phyloP scores from a whole-genome alignment of 176 grass and related monocot species.

The Avena insularis region DNA sequence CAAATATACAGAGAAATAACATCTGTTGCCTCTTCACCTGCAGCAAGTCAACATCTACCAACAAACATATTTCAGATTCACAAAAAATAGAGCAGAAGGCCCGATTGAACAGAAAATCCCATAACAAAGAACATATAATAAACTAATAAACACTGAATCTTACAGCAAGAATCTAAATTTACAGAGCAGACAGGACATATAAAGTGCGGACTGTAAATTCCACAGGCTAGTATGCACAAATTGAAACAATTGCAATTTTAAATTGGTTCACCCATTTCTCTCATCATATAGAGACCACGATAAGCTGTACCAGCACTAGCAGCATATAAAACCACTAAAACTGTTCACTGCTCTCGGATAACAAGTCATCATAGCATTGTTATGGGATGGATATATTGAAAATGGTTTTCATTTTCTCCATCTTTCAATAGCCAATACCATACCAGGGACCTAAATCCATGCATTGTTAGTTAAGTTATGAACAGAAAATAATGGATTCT shows the following conservation, averaged over 20 bases:
- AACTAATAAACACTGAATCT: background rate
- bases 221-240: background rate
- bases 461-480: background rate
- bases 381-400: background rate
- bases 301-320: no score
- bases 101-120: background rate
- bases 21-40: constrained; percentile 60
- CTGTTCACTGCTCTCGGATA: no score
- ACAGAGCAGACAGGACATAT: background rate
- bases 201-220: background rate
- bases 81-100: background rate
- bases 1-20: constrained; percentile 33
- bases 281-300: background rate
- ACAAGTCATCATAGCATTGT: no score
- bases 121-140: background rate
- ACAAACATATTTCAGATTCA: background rate
- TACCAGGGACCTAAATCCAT: background rate
- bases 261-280: background rate
- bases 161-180: background rate
- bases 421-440: background rate
- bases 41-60: background rate
- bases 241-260: no score
- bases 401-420: background rate
- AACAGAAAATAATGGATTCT: background rate
- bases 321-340: no score